These are phyloP conservation scores for Myxozyma neglecta DNA, from an alignment of 805 yeast species.

Conservation along the genomic window DNA sequence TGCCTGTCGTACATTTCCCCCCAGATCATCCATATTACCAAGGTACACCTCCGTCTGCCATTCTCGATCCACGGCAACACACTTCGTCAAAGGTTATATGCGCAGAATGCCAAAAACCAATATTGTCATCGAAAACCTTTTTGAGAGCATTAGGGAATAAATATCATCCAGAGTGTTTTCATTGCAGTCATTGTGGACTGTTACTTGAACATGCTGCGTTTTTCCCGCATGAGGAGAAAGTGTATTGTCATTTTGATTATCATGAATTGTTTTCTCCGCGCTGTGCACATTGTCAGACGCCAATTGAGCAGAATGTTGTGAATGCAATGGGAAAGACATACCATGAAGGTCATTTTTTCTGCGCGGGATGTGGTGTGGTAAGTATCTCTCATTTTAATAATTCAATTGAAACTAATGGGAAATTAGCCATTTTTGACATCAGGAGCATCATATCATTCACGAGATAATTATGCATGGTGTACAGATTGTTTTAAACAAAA, in stretches of 20 bases:
- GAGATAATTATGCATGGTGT: slow-evolving; percentile 35
- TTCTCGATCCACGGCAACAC: neutral
- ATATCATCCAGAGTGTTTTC: slow-evolving; percentile 31
- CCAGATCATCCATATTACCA: slow-evolving; percentile 19
- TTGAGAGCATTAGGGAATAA: slow-evolving; percentile 26
- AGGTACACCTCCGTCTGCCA: slow-evolving; percentile 7
- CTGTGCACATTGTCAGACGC: slow-evolving; percentile 38
- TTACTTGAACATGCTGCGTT: slow-evolving; percentile 30
- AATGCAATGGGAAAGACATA: slow-evolving; percentile 36
- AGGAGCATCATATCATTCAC: slow-evolving; percentile 35
- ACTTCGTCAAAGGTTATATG: slow-evolving; percentile 9
- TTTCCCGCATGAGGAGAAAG: slow-evolving; percentile 25
- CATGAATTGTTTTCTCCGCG: slow-evolving; percentile 38
- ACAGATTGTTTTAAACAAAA: slow-evolving; percentile 34
- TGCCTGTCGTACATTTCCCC: slow-evolving; percentile 19
- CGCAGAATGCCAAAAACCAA: slow-evolving; percentile 15
- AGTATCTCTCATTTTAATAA: neutral
- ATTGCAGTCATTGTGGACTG: slow-evolving; percentile 25
- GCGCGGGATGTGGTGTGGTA: slow-evolving; percentile 37
- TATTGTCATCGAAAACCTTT: slow-evolving; percentile 16
- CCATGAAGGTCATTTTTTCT: slow-evolving; percentile 40
- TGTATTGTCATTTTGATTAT: slow-evolving; percentile 41
- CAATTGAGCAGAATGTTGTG: slow-evolving; percentile 38
- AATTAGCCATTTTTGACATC: neutral
- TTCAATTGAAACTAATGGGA: neutral